Evolutionary conservation across 169 alveolate genomes (phyloP), one percentile per base, ranked within the genome.

Genomic region (Plasmodium vinckei): DNA sequence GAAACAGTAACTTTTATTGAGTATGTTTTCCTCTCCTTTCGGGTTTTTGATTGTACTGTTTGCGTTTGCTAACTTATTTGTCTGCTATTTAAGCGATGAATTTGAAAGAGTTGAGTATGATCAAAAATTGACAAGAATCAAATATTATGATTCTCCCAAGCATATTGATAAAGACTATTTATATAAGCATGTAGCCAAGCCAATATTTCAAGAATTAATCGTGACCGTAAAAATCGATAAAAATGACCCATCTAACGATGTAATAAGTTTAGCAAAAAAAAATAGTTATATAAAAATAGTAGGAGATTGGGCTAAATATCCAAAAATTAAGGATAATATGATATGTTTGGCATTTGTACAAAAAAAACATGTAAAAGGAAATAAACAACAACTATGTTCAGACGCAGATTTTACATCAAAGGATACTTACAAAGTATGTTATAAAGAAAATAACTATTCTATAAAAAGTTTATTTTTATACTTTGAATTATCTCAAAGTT

Each of bases 281-380:
- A 65, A 57, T 39, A 68, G 39, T 25, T 82, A 27, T 61, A 57
- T 82, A 39, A 82, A 82, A 82, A 69, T 82, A 82, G 21, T 46
- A 42, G 90, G 90, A 10, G 84, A 82, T 57, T 82, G 90, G 90
- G 15, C 84, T 10, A 53, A 82, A n/a, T 82, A 67, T 42, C 90
- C 90, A 67, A 68, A 53, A 47, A 57, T 67, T 6, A 67, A 82
- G 25, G 17, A 54, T 15, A 64, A 82, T 33, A 25, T 33, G 19
- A 68, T 82, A 5, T 82, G 90, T 82, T 27, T 82, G 69, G 86
- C 86, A 5, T 82, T 82, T 46, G 44, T 82, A 49, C 47, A 27
- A 19, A 67, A 67, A 17, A 69, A 82, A 6, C 23, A 39, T 17
- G 21, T 42, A 82, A 69, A 54, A 27, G 39, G 13, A 10, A 23